Evolutionary conservation across 2,329 filamentous ascomycete species (phyloP).

Genomic region (Ceratocystis smalleyi): DNA sequence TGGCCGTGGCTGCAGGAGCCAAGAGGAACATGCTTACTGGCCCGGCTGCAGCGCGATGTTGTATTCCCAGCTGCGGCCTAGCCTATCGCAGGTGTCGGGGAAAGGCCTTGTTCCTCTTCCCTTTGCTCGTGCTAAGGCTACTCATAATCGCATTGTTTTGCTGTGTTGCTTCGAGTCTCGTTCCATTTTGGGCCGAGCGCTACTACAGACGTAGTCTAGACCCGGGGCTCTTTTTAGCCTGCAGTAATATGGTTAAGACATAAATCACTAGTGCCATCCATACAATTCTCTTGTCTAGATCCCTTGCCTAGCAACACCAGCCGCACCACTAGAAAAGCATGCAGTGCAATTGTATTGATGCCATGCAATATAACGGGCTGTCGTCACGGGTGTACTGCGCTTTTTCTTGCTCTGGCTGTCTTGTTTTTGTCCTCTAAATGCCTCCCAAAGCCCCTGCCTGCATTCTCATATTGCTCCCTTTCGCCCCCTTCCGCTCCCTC

Average conservation of each 20-base stretch:
- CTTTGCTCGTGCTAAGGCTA: not conserved
- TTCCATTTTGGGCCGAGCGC: not conserved
- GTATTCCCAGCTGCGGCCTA: no score
- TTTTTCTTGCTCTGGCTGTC: not conserved
- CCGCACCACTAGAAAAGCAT: not conserved
- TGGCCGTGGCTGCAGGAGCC: no score
- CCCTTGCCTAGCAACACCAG: not conserved
- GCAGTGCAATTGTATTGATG: not conserved
- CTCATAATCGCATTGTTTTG: not conserved
- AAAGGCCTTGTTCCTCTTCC: no score
- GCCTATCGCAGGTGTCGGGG: no score
- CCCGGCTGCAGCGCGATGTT: no score
- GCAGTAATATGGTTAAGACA: not conserved
- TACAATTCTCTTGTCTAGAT: conserved; percentile 1
- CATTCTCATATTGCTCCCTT: not conserved
- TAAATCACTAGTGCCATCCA: conserved; percentile 4
- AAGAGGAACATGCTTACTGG: no score
- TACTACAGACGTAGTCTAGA: not conserved
- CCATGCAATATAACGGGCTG: not conserved
- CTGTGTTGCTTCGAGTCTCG: not conserved
- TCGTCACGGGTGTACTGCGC: not conserved
- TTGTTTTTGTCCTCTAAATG: not conserved
- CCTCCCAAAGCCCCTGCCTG: not conserved
- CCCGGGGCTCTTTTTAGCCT: not conserved
- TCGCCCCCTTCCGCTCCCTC: not conserved